These are phyloP conservation scores for Fusarium sp. DNA, from an alignment of 2,329 filamentous ascomycete genomes.

Conservation along the genomic window DNA sequence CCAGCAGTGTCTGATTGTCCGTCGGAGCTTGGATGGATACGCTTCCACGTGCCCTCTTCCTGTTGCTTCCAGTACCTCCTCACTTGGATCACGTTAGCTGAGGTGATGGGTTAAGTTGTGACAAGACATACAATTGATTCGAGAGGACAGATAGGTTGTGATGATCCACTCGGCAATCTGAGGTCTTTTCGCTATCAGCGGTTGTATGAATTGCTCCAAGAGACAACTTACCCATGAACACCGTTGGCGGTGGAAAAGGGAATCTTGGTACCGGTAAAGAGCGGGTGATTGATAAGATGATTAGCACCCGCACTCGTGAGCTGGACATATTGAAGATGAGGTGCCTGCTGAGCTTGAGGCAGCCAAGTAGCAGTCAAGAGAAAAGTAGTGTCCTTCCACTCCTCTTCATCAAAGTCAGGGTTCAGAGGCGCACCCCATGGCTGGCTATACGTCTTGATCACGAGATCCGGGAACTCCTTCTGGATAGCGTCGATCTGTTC, in stretches of 20 bases:
- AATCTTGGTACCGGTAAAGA: slow-evolving; percentile 63
- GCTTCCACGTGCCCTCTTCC: slow-evolving; percentile 57
- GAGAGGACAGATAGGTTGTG: slow-evolving; percentile 60
- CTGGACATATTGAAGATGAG: slow-evolving; percentile 64
- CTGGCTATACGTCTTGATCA: slow-evolving; percentile 50
- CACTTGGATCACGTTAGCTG: slow-evolving; percentile 47
- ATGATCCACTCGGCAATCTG: slow-evolving; percentile 69
- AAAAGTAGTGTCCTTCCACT: slow-evolving; percentile 63
- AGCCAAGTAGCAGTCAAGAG: slow-evolving; percentile 57
- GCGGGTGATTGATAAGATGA: slow-evolving; percentile 56
- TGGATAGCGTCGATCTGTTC: slow-evolving; percentile 53
- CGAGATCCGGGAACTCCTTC: slow-evolving; percentile 57
- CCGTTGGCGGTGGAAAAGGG: slow-evolving; percentile 67
- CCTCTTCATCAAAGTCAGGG: slow-evolving; percentile 47
- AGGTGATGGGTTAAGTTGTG: not conserved
- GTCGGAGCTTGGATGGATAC: slow-evolving; percentile 35
- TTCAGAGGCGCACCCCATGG: slow-evolving; percentile 46
- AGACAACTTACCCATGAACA: slow-evolving; percentile 61
- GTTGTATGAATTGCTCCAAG: not conserved
- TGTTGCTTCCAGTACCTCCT: slow-evolving; percentile 59
- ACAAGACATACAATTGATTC: slow-evolving; percentile 57
- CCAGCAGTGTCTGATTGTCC: slow-evolving; percentile 57
- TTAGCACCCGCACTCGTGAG: slow-evolving; percentile 66
- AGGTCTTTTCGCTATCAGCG: slow-evolving; percentile 51
- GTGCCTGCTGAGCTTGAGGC: slow-evolving; percentile 56